A percentile compares a stretch with the other conserved stretches of the same genome.
Evolutionary conservation across 805 yeast species (phyloP).

Genomic region (Yarrowia hollandica): DNA sequence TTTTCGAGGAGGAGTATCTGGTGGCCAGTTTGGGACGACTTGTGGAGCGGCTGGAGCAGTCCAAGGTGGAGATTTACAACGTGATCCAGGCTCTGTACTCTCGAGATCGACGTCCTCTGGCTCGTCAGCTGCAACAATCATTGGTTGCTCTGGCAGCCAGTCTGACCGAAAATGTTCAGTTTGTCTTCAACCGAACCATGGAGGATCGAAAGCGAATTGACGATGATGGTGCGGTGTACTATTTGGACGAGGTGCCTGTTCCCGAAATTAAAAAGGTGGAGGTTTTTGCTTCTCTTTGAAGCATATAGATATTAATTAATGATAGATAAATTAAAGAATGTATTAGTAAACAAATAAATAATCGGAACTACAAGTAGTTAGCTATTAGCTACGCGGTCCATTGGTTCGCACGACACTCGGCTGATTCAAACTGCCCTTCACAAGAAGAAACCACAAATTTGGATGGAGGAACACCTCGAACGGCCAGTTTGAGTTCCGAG

Average conservation of each 20-base stretch:
- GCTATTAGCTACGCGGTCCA: no score
- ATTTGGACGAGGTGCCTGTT: conserved; percentile 70
- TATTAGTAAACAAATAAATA: conserved; percentile 11
- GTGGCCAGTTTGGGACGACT: conserved; percentile 85
- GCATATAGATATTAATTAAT: not conserved
- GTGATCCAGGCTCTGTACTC: conserved; percentile 76
- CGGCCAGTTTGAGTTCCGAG: conserved; percentile 1
- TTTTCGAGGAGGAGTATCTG: conserved; percentile 94
- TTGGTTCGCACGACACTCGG: not conserved
- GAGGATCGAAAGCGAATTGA: conserved; percentile 85
- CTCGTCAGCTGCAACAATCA: conserved; percentile 71
- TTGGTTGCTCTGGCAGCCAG: conserved; percentile 58
- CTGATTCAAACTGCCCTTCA: conserved; percentile 9
- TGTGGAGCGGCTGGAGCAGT: conserved; percentile 73
- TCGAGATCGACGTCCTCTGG: conserved; percentile 72
- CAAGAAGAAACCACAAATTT: conserved; percentile 1
- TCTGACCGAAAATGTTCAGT: conserved; percentile 62
- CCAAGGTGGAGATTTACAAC: conserved; percentile 69
- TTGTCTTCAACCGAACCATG: conserved; percentile 79
- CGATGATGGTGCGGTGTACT: conserved; percentile 81
- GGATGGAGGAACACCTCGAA: conserved; percentile 4
- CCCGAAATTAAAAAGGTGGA: conserved; percentile 64
- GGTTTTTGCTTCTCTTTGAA: conserved; percentile 35
- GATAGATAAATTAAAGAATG: not conserved
- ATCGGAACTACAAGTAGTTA: not conserved